Base-by-base conservation (phyloP, 345 rosid genomes). In the Hirschfeldia incana region DNA sequence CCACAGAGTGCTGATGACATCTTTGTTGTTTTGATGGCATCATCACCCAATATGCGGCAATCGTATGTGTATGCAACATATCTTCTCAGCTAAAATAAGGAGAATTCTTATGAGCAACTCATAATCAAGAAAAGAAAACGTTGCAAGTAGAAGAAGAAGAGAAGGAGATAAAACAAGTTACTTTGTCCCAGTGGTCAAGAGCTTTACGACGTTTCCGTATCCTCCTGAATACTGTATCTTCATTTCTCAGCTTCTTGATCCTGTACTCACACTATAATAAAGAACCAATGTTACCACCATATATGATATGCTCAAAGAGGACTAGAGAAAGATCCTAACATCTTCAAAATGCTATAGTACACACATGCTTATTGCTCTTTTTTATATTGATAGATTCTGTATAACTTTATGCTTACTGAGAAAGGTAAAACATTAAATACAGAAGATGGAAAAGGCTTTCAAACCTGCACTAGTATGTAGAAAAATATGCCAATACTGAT, bases 401-500 rank as follows among this genome's bases (percentile, higher is more conserved):
- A 21, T 21, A 21, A 21, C 21, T 21, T 21, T 21, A 21, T 21
- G 21, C 21, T 21, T 21, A 21, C 21, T 21, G 21, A 21, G 21
- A 21, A 30, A 5, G 15, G 55, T 46, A 39, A 46, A 76, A 21
- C n/a, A 63, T 0, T 44, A 57, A 17, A 32, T 49, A 39, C 69
- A 33, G 61, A 68, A 59, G 81, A 81, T 5, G 67, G 57, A 76
- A 13, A 49, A 68, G 49, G 73, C 49, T 0, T 76, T 65, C 79
- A 72, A 85, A 95, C 99, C 84, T 95, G 99, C 80, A 90, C 97
- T 82, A 93, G 83, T 64, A 90, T 74, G 88, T 86, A 95, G 88
- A 91, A 90, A 86, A 95, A 95, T 78, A 95, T 87, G 79, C 92
- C 92, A 77, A 95, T 85, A 73, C 98, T 93, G 80, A 95, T 84